These are phyloP conservation scores for Ganoderma resinaceum DNA, from an alignment of 1,284 basidiomycete genomes.

Conservation along the genomic window DNA sequence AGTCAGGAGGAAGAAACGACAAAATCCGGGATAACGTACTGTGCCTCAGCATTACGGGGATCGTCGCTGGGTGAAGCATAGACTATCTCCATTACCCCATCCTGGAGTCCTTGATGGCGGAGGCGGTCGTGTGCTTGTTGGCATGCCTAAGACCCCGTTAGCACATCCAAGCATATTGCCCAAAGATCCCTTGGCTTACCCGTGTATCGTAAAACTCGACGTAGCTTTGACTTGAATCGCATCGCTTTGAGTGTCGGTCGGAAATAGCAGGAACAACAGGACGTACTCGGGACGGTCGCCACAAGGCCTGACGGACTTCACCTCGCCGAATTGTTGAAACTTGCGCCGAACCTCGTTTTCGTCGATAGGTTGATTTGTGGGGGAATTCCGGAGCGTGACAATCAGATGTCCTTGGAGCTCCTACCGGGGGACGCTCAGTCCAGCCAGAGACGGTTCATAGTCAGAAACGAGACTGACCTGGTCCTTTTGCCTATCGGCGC, in stretches of 20 bases:
- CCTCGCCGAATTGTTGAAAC: constrained; percentile 89
- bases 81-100: constrained; percentile 87
- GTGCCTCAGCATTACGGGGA: constrained; percentile 39
- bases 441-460: neutral
- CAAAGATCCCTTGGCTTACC: constrained; percentile 48
- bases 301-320: constrained; percentile 78
- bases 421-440: constrained; percentile 40
- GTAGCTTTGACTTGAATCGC: constrained; percentile 69
- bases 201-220: constrained; percentile 91
- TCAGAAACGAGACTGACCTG: constrained; percentile 59
- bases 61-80: constrained; percentile 85
- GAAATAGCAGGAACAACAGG: constrained; percentile 1
- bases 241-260: neutral
- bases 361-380: constrained; percentile 71
- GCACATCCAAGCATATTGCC: neutral
- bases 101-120: constrained; percentile 79
- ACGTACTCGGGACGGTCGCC: constrained; percentile 77
- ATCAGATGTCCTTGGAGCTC: constrained; percentile 85
- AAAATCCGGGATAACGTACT: constrained; percentile 22
- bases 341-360: constrained; percentile 85
- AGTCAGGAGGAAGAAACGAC: neutral
- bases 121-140: constrained; percentile 84
- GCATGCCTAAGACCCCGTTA: constrained; percentile 57
- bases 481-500: constrained; percentile 87
- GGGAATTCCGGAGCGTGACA: constrained; percentile 76